These are phyloP conservation scores for Teratosphaeria zuluensis DNA, from an alignment of 2,329 filamentous ascomycete genomes.

Conservation along the genomic window DNA sequence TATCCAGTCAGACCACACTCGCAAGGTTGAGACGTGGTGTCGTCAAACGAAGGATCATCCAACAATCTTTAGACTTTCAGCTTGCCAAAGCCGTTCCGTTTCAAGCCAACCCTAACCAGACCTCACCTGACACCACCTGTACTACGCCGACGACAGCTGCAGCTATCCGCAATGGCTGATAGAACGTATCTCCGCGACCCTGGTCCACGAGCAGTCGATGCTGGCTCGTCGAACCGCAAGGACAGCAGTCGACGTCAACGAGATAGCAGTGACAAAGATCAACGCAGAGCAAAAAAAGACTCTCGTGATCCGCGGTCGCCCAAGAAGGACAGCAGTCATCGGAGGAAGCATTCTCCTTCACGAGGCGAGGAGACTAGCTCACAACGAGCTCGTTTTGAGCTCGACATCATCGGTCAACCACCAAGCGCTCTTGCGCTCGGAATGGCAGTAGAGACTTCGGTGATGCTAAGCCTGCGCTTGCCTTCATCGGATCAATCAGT, in stretches of 20 bases:
- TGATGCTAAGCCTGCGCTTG: conserved; percentile 21
- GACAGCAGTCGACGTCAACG: conserved; percentile 11
- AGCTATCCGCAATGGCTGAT: conserved; percentile 11
- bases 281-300: conserved; percentile 14
- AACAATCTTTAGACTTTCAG: background rate
- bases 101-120: conserved; percentile 2
- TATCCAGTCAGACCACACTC: background rate
- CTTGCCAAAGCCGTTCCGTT: background rate
- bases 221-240: conserved; percentile 11
- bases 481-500: conserved; percentile 11
- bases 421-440: conserved; percentile 16
- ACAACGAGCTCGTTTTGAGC: conserved; percentile 19
- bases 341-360: conserved; percentile 13
- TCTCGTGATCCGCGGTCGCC: conserved; percentile 12
- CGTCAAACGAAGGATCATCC: background rate
- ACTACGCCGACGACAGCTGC: conserved; percentile 2
- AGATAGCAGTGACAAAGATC: conserved; percentile 13
- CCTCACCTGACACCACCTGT: background rate
- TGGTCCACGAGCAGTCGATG: conserved; percentile 22
- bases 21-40: background rate
- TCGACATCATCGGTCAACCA: conserved; percentile 25
- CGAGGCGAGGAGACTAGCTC: conserved; percentile 3
- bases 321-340: conserved; percentile 18
- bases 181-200: conserved; percentile 20
- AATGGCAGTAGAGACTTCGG: conserved; percentile 20